phyloP scores from a whole-genome alignment of 257 asterid genomes.

The Fraxinus anomala region DNA sequence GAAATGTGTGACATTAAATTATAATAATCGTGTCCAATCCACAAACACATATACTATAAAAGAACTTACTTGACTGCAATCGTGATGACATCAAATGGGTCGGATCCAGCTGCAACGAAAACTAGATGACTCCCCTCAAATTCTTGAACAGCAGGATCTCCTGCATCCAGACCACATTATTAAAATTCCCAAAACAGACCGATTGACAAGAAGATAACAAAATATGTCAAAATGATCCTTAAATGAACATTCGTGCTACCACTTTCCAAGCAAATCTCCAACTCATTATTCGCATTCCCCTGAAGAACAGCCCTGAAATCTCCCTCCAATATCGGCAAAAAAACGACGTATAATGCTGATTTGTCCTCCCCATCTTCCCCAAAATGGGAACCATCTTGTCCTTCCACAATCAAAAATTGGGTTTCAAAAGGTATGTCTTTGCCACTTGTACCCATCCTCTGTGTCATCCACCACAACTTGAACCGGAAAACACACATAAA shows the following conservation, averaged over 20 bases:
- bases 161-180: conserved; percentile 38
- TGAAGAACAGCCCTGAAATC: conserved; percentile 93
- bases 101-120: conserved; percentile 87
- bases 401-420: conserved; percentile 7
- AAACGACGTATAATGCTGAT: conserved; percentile 51
- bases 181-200: background rate
- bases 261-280: conserved; percentile 91
- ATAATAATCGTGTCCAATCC: too few relatives aligned
- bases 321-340: conserved; percentile 89
- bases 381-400: conserved; percentile 17
- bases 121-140: conserved; percentile 86
- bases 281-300: conserved; percentile 70
- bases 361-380: conserved; percentile 20
- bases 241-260: conserved; percentile 43
- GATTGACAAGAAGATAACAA: background rate
- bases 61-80: conserved; percentile 78
- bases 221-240: background rate
- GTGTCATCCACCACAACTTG: conserved; percentile 99
- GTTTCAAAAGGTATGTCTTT: conserved; percentile 20
- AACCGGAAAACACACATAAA: conserved; percentile 92
- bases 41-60: too few relatives aligned
- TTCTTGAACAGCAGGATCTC: conserved; percentile 85
- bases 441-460: conserved; percentile 81
- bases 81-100: conserved; percentile 88
- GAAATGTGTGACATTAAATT: background rate